Evolutionary conservation across 306 rosid species (phyloP).

Genomic region (Medicago lupulina): DNA sequence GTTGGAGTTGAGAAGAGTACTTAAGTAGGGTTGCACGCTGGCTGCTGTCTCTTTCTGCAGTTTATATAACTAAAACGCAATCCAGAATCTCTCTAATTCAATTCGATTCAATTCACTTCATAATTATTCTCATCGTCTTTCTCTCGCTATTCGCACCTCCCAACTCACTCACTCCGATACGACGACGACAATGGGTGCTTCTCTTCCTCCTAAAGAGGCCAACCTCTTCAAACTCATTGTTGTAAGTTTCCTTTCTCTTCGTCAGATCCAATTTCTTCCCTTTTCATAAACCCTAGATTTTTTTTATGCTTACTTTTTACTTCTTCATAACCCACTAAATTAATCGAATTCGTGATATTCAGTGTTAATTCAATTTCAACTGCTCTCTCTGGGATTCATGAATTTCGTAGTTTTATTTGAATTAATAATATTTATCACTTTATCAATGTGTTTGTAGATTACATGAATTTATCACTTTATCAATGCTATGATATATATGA

Average conservation of each 20-base stretch:
- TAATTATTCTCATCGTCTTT: too few species aligned
- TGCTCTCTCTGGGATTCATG: background rate
- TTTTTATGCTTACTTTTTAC: conserved; percentile 17
- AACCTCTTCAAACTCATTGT: conserved; percentile 99
- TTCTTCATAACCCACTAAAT: conserved; percentile 5
- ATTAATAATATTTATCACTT: background rate
- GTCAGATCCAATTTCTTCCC: conserved; percentile 42
- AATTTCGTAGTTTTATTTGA: background rate
- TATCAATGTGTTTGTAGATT: background rate
- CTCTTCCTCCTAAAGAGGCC: conserved; percentile 90
- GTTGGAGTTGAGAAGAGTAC: too few species aligned
- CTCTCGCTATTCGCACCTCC: background rate
- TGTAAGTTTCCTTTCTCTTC: conserved; percentile 56
- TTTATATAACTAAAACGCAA: background rate
- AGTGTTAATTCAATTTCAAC: conserved; percentile 22
- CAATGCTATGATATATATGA: background rate
- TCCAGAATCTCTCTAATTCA: background rate
- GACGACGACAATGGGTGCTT: conserved; percentile 76
- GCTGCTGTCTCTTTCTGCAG: too few species aligned
- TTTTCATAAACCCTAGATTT: conserved; percentile 57
- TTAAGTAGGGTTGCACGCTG: too few species aligned
- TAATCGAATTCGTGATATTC: conserved; percentile 1
- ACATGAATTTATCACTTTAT: background rate
- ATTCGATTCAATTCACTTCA: background rate
- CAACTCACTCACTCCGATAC: conserved; percentile 21